A percentile compares a stretch with the other conserved stretches of the same genome.
phyloP scores from a whole-genome alignment of 2,329 filamentous ascomycete genomes.

The Shiraia sp. region DNA sequence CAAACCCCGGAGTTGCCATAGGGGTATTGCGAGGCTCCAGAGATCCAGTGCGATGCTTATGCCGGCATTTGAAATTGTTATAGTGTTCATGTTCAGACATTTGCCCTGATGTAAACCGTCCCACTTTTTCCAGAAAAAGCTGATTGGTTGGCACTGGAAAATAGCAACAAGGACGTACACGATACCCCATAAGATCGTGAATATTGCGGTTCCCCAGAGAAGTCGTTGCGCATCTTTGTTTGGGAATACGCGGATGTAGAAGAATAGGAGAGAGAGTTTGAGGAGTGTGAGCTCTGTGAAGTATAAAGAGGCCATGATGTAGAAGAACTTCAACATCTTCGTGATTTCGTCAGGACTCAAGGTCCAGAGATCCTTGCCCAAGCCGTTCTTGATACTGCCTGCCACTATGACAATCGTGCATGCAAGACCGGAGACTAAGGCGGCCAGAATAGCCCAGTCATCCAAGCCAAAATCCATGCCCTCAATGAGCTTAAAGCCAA shows the following conservation, averaged over 20 bases:
- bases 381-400: no score
- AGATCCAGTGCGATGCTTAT: slow-evolving; percentile 29
- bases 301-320: slow-evolving; percentile 31
- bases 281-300: slow-evolving; percentile 21
- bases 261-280: slow-evolving; percentile 24
- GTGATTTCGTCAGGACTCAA: slow-evolving; percentile 47
- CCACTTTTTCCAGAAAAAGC: slow-evolving; percentile 28
- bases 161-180: slow-evolving; percentile 12
- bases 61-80: slow-evolving; percentile 27
- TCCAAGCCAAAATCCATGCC: no score
- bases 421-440: no score
- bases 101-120: slow-evolving; percentile 20
- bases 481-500: no score
- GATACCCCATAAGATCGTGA: slow-evolving; percentile 22
- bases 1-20: slow-evolving; percentile 27
- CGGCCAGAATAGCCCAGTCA: no score
- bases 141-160: slow-evolving; percentile 34
- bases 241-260: slow-evolving; percentile 27
- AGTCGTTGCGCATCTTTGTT: slow-evolving; percentile 3
- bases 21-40: slow-evolving; percentile 32
- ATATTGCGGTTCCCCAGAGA: slow-evolving; percentile 9
- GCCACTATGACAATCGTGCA: no score
- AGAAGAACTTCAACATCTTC: slow-evolving; percentile 42
- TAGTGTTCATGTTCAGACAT: slow-evolving; percentile 35
- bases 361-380: slow-evolving; percentile 57